Conservation (phyloP, 2,329 filamentous ascomycete genomes). For the Sphaerostilbella broomeana region DNA sequence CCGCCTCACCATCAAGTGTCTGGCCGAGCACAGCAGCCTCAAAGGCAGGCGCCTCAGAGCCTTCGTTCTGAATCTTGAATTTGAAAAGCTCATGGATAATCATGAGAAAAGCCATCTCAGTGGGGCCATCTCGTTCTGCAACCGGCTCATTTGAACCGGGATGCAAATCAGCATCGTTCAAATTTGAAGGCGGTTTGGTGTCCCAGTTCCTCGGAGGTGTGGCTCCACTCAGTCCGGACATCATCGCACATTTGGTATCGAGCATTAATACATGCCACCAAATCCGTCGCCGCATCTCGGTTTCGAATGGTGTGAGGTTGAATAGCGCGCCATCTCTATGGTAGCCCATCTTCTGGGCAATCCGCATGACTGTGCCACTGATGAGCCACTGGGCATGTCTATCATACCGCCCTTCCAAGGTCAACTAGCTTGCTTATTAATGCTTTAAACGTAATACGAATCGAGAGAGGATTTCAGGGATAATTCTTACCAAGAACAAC, state of each 20-base stretch:
- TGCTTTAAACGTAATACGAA: background rate
- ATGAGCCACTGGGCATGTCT: conserved; percentile 55
- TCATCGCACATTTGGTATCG: conserved; percentile 50
- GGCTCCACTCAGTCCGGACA: conserved; percentile 50
- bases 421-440: conserved; percentile 34
- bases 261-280: conserved; percentile 60
- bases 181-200: conserved; percentile 49
- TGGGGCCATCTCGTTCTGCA: conserved; percentile 48
- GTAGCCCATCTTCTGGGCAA: conserved; percentile 62
- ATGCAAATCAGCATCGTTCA: conserved; percentile 53
- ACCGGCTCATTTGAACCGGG: conserved; percentile 46
- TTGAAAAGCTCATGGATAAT: conserved; percentile 44
- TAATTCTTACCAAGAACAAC: conserved; percentile 44
- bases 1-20: conserved; percentile 27
- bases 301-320: conserved; percentile 54
- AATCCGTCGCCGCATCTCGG: conserved; percentile 59
- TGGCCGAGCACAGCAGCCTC: conserved; percentile 45
- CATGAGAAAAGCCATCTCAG: conserved; percentile 54
- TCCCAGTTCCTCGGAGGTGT: conserved; percentile 48
- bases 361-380: conserved; percentile 54
- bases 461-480: background rate
- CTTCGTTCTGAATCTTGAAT: conserved; percentile 41
- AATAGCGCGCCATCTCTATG: conserved; percentile 54
- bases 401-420: conserved; percentile 52
- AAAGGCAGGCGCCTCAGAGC: conserved; percentile 37